A percentile compares a stretch with the other conserved stretches of the same genome.
These are phyloP conservation scores for Penicillium maclennaniae DNA, from an alignment of 495 filamentous ascomycete genomes.

Conservation along the genomic window DNA sequence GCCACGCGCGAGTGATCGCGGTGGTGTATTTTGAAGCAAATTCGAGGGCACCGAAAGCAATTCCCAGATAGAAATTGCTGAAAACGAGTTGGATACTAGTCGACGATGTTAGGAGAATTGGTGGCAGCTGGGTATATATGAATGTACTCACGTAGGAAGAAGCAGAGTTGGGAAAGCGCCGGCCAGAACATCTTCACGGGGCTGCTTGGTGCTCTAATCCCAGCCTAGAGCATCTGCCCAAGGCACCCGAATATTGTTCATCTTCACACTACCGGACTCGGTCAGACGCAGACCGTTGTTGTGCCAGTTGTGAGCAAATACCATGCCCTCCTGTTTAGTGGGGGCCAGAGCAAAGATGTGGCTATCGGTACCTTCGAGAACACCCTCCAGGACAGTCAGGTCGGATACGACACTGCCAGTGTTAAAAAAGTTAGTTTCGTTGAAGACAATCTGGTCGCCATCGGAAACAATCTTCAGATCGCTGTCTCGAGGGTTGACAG, in stretches of 20 bases:
- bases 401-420: conserved; percentile 60
- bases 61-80: conserved; percentile 60
- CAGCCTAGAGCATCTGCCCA: conserved; percentile 60
- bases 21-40: conserved; percentile 50
- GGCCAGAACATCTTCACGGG: conserved; percentile 39
- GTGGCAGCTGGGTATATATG: not conserved
- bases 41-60: conserved; percentile 50
- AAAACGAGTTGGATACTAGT: conserved; percentile 56
- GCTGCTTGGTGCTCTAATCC: conserved; percentile 42
- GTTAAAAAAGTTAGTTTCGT: conserved; percentile 59
- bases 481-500: conserved; percentile 58
- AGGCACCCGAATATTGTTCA: conserved; percentile 49
- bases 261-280: conserved; percentile 55
- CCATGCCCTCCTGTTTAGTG: conserved; percentile 51
- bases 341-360: conserved; percentile 57
- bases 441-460: conserved; percentile 51
- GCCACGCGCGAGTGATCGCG: conserved; percentile 53
- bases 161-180: conserved; percentile 50
- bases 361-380: conserved; percentile 48
- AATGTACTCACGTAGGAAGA: conserved; percentile 49
- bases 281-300: conserved; percentile 58
- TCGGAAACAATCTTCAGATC: conserved; percentile 51
- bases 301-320: conserved; percentile 58
- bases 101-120: not conserved
- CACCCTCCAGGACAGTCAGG: conserved; percentile 59